Percentiles rank a stretch among this genome's conserved stretches.
phyloP scores from a whole-genome alignment of 352 stramenopile species.

The Phytopythium ostracodes region DNA sequence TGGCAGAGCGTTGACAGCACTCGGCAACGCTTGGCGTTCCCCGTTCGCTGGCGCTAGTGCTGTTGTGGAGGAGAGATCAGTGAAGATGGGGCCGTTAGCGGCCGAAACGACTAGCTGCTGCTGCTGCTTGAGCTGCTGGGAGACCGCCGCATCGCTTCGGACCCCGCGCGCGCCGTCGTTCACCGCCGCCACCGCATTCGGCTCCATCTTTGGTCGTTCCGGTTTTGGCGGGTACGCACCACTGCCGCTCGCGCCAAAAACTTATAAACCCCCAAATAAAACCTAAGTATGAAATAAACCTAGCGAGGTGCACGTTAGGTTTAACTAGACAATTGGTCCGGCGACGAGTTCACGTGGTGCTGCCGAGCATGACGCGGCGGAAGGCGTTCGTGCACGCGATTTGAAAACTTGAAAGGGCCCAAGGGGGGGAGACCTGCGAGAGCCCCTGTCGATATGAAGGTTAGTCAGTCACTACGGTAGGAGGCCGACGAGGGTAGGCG shows the following conservation, averaged over 20 bases:
- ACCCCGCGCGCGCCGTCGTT: neutral
- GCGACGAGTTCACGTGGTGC: neutral
- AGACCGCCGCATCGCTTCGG: neutral
- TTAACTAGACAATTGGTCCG: slow-evolving; percentile 1
- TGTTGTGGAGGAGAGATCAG: neutral
- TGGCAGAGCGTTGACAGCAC: neutral
- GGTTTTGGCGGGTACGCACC: neutral
- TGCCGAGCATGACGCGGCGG: neutral
- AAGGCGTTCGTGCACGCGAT: no score
- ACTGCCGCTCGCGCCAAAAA: neutral
- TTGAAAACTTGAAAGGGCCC: neutral
- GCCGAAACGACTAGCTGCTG: neutral
- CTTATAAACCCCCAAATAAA: neutral
- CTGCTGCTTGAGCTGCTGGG: neutral
- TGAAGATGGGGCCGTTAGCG: neutral
- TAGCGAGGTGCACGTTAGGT: neutral
- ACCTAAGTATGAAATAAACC: neutral
- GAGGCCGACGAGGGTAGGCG: no score
- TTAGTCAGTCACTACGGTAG: neutral
- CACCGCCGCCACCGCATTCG: neutral
- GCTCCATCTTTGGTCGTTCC: slow-evolving; percentile 1
- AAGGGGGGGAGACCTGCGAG: neutral
- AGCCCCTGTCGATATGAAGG: no score
- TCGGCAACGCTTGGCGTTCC: neutral
- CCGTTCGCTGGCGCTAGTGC: neutral